Conservation (phyloP, 2,329 filamentous ascomycete species). For the Pyricularia sp. region DNA sequence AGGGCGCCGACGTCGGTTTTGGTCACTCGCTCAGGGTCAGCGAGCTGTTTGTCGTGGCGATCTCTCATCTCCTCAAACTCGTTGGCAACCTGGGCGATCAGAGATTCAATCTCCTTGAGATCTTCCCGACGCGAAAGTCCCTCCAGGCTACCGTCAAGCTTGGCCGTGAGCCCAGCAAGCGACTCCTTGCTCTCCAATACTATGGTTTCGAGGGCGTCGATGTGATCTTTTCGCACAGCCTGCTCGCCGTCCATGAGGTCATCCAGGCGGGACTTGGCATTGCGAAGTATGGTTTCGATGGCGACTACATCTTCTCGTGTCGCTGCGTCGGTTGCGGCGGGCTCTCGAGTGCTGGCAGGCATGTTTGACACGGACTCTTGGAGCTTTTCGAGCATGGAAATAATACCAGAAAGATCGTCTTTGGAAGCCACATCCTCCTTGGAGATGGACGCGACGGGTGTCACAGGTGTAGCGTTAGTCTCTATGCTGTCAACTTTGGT, state of each 20-base stretch:
- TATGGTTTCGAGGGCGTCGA: constrained; percentile 54
- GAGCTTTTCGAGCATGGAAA: constrained; percentile 41
- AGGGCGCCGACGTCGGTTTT: constrained; percentile 79
- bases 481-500: constrained; percentile 78
- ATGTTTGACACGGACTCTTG: constrained; percentile 26
- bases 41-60: constrained; percentile 39
- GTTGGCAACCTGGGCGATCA: constrained; percentile 68
- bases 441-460: constrained; percentile 16
- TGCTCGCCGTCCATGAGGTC: constrained; percentile 68
- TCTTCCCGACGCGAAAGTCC: constrained; percentile 63
- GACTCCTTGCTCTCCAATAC: constrained; percentile 68
- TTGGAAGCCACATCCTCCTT: constrained; percentile 12
- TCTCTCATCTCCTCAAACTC: constrained; percentile 67
- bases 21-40: constrained; percentile 56
- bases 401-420: constrained; percentile 27
- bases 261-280: constrained; percentile 81
- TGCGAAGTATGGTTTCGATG: constrained; percentile 82
- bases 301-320: constrained; percentile 80
- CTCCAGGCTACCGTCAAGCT: constrained; percentile 30
- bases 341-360: constrained; percentile 12
- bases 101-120: constrained; percentile 63
- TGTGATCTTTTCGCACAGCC: constrained; percentile 55
- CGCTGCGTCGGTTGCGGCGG: constrained; percentile 36
- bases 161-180: constrained; percentile 34
- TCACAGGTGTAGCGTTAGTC: constrained; percentile 28